Base-by-base conservation (phyloP, 768 basidiomycete species). In the Tulasnella sp. region DNA sequence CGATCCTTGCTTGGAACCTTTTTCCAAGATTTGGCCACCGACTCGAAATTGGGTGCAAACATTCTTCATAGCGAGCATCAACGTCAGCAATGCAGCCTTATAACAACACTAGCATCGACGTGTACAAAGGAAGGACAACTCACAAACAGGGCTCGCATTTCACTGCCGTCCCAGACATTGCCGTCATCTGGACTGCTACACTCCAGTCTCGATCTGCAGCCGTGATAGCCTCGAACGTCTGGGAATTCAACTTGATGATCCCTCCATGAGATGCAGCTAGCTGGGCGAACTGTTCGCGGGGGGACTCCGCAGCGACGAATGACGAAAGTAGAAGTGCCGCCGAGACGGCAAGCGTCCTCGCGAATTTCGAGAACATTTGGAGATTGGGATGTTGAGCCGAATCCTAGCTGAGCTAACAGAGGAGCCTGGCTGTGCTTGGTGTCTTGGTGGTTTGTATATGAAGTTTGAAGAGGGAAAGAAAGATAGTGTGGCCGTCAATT, bases 131-230 rank as follows among this genome's bases (percentile, higher is more conserved):
- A 37, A 72, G 34, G 12, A 1, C 38, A 7, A 87, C 93, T 83
- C 80, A 94, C 96, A 86, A 91, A 92, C 97, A 99, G 67, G 96
- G 97, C n/a, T 82, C 83, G 82, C 97, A 99, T 82, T 90, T 92
- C 81, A 93, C 90, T 78, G 90, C 87, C 12, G 88, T 84, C 79
- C 90, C 91, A 31, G 73, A 34, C 78, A 97, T 83, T 0, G 97
- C 97, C 0, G 97, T 99, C 82, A 99, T 87, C 15, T 95, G 90
- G 73, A 99, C 86, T 4, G 91, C 86, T n/a, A 91, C 90, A 1
- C 92, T 92, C 91, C 96, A 99, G 79, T 91, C 89, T 78, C 97
- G 90, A 78, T 90, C 86, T 11, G 91, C 87, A 6, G 87, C 83
- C 2, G 90, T 91, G 79, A 99, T 84, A 75, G 96, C 85, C 81